A percentile compares a stretch with the other conserved stretches of the same genome.
These are phyloP conservation scores for Globisporangium nunn DNA, from an alignment of 352 stramenopile species.

Conservation along the genomic window DNA sequence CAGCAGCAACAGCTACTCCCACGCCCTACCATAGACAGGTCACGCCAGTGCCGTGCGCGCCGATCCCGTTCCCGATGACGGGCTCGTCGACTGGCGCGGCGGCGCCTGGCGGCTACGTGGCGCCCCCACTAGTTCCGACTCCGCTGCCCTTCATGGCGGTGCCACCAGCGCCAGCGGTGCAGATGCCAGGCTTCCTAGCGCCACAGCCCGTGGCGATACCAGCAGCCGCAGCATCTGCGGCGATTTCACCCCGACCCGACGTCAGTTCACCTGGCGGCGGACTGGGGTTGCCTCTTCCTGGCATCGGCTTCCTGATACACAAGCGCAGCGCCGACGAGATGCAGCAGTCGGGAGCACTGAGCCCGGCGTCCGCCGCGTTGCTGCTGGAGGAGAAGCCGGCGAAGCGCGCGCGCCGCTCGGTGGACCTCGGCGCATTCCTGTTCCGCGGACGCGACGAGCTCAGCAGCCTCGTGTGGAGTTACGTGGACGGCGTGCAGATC, in stretches of 20 bases:
- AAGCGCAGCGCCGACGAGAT: constrained; percentile 34
- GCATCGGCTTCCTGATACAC: constrained; percentile 30
- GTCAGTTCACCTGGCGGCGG: background rate
- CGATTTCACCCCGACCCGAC: background rate
- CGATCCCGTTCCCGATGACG: too few species aligned
- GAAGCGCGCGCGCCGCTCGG: constrained; percentile 11
- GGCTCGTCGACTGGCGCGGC: too few species aligned
- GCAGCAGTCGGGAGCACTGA: constrained; percentile 21
- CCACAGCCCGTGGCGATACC: too few species aligned
- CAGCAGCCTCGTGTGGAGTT: constrained; percentile 71
- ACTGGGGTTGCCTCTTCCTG: constrained; percentile 15
- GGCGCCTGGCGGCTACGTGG: too few species aligned
- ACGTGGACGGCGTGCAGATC: constrained; percentile 69
- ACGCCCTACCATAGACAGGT: too few species aligned
- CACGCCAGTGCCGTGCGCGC: too few species aligned
- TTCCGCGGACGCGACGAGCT: constrained; percentile 64
- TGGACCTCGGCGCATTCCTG: constrained; percentile 36
- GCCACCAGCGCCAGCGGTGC: too few species aligned
- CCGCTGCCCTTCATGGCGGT: too few species aligned
- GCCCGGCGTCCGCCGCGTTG: constrained; percentile 9
- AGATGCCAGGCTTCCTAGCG: too few species aligned
- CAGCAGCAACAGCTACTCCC: background rate
- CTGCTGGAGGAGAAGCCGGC: constrained; percentile 16
- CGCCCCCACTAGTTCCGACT: too few species aligned
- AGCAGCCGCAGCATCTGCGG: background rate